Conservation (phyloP, 805 yeast genomes). For the Candida broadrunensis region DNA sequence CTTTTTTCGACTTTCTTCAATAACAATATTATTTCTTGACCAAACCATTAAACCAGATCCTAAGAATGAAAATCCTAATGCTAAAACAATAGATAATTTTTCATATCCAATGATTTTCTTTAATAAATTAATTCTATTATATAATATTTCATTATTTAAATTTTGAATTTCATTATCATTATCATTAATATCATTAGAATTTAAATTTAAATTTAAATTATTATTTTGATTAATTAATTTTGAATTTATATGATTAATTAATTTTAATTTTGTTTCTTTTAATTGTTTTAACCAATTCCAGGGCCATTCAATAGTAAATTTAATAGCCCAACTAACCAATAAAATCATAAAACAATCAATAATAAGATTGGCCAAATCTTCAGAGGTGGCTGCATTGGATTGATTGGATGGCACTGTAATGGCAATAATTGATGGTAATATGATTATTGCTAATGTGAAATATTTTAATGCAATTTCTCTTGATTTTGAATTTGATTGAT, state of each 20-base stretch:
- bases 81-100: background rate
- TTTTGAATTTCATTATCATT: background rate
- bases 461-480: slow-evolving; percentile 8
- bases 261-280: slow-evolving; percentile 10
- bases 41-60: slow-evolving; percentile 26
- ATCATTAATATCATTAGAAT: background rate
- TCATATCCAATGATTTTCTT: slow-evolving; percentile 6
- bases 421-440: slow-evolving; percentile 25
- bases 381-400: slow-evolving; percentile 8
- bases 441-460: slow-evolving; percentile 17
- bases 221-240: slow-evolving; percentile 5
- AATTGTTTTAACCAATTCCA: slow-evolving; percentile 37
- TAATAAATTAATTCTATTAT: background rate
- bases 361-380: slow-evolving; percentile 21
- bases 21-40: slow-evolving; percentile 21
- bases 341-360: slow-evolving; percentile 30
- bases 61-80: slow-evolving; percentile 17
- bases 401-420: slow-evolving; percentile 17
- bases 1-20: slow-evolving; percentile 21
- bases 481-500: background rate
- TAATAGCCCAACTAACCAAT: slow-evolving; percentile 31
- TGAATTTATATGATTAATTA: slow-evolving; percentile 14
- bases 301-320: slow-evolving; percentile 38
- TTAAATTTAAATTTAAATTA: slow-evolving; percentile 4
- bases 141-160: background rate